Conservation (phyloP, 441 rosid species). For the Eutrema salsugineum region DNA sequence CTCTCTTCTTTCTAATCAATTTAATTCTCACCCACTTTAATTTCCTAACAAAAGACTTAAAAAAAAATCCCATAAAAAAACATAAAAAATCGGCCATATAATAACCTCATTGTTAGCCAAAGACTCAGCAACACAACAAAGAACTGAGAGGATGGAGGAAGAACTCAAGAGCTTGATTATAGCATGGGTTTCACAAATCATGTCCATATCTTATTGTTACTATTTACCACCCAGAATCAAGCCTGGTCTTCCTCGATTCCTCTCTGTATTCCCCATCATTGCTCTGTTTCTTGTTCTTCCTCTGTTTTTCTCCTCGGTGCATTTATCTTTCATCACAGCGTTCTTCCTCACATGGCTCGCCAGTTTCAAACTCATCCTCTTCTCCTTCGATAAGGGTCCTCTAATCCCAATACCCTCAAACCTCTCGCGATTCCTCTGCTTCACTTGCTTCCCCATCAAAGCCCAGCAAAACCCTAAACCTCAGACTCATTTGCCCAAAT, state of each 20-base stretch:
- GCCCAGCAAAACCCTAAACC: slow-evolving; percentile 30
- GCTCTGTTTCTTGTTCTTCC: slow-evolving; percentile 39
- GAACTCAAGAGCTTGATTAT: slow-evolving; percentile 31
- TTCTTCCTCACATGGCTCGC: slow-evolving; percentile 43
- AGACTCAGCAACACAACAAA: neutral
- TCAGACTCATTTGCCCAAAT: slow-evolving; percentile 4
- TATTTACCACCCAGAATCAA: slow-evolving; percentile 31
- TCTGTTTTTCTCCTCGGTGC: slow-evolving; percentile 27
- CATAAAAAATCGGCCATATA: no score
- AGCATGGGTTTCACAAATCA: slow-evolving; percentile 31
- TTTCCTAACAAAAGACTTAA: no score
- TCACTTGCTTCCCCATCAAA: slow-evolving; percentile 43
- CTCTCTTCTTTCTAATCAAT: no score
- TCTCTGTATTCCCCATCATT: slow-evolving; percentile 38
- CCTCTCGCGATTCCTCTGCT: slow-evolving; percentile 21
- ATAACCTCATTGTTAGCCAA: neutral
- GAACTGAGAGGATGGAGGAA: slow-evolving; percentile 28
- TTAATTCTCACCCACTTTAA: no score
- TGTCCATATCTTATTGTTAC: slow-evolving; percentile 35
- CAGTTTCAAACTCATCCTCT: slow-evolving; percentile 47
- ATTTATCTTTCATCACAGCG: slow-evolving; percentile 17
- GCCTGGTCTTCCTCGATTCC: slow-evolving; percentile 29
- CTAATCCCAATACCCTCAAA: slow-evolving; percentile 9
- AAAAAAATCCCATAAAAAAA: no score
- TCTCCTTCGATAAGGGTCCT: slow-evolving; percentile 40